phyloP scores from a whole-genome alignment of 306 rosid genomes.

The Chamaecrista fasciculata region DNA sequence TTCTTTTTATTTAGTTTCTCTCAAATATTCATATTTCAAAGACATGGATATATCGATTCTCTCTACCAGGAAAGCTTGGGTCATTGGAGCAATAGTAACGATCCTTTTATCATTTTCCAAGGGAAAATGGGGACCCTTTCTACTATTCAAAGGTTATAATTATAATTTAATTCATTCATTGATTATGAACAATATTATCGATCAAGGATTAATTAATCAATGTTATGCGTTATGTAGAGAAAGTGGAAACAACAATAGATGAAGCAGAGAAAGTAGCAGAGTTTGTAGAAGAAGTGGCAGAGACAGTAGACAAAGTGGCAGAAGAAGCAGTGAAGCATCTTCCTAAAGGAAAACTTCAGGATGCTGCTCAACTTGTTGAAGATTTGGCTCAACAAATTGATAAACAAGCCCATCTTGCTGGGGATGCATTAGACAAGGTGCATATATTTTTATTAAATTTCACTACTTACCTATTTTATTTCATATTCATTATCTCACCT shows the following conservation, averaged over 20 bases:
- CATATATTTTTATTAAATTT: too few relatives aligned
- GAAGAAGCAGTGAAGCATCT: conserved; percentile 42
- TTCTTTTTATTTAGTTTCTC: not conserved
- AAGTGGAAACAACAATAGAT: conserved; percentile 41
- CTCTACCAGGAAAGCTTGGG: conserved; percentile 54
- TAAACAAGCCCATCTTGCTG: conserved; percentile 27
- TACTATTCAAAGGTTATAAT: conserved; percentile 48
- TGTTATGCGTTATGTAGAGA: conserved; percentile 39
- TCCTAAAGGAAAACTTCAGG: conserved; percentile 37
- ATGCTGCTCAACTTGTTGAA: conserved; percentile 32
- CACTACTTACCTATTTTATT: too few relatives aligned
- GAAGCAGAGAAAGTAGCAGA: conserved; percentile 42
- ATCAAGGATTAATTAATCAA: too few relatives aligned
- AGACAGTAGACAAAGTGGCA: conserved; percentile 45
- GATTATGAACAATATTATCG: too few relatives aligned
- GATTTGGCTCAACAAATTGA: conserved; percentile 31
- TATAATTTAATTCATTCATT: too few relatives aligned
- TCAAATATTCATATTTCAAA: not conserved
- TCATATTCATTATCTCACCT: too few relatives aligned
- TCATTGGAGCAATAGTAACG: conserved; percentile 46
- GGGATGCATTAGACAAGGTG: conserved; percentile 42
- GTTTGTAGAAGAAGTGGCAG: conserved; percentile 54
- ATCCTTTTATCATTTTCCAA: conserved; percentile 40
- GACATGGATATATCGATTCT: not conserved
- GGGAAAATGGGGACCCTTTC: conserved; percentile 62